phyloP scores from a whole-genome alignment of 306 rosid species.

The Quillaja saponaria region DNA sequence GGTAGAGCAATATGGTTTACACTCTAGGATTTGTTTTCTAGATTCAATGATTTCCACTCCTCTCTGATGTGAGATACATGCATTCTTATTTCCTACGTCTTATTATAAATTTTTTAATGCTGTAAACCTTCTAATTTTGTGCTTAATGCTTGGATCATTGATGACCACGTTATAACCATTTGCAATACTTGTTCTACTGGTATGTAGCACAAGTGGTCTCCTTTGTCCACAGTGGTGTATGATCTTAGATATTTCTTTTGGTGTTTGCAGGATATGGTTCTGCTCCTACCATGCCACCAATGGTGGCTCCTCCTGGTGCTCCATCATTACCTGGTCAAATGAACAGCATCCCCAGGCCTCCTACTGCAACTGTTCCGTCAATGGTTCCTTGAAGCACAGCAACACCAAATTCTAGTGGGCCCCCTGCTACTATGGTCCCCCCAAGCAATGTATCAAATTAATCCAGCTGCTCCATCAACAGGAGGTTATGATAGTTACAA shows the following conservation, averaged over 20 bases:
- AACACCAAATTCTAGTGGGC: conserved; percentile 43
- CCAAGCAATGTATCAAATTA: conserved; percentile 44
- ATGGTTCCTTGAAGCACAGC: conserved; percentile 44
- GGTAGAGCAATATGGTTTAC: no score
- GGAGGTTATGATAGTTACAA: conserved; percentile 47
- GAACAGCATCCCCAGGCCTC: conserved; percentile 43
- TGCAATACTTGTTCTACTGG: conserved; percentile 1
- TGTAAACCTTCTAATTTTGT: conserved; percentile 9
- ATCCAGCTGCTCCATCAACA: conserved; percentile 33
- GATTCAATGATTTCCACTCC: no score
- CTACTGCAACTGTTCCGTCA: conserved; percentile 44
- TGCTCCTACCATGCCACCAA: conserved; percentile 41
- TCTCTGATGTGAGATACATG: not conserved
- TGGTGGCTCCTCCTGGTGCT: conserved; percentile 51
- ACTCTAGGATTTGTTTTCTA: no score
- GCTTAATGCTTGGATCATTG: conserved; percentile 14
- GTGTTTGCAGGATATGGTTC: conserved; percentile 37
- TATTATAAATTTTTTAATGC: no score
- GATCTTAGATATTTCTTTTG: not conserved
- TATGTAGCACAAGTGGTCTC: conserved; percentile 11
- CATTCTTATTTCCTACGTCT: not conserved
- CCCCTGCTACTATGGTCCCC: conserved; percentile 41
- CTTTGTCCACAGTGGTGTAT: no score
- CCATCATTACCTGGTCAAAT: conserved; percentile 44
- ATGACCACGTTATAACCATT: conserved; percentile 18